Evolutionary conservation across 305 asterid species (phyloP).

Genomic region (Rubia balearica): DNA sequence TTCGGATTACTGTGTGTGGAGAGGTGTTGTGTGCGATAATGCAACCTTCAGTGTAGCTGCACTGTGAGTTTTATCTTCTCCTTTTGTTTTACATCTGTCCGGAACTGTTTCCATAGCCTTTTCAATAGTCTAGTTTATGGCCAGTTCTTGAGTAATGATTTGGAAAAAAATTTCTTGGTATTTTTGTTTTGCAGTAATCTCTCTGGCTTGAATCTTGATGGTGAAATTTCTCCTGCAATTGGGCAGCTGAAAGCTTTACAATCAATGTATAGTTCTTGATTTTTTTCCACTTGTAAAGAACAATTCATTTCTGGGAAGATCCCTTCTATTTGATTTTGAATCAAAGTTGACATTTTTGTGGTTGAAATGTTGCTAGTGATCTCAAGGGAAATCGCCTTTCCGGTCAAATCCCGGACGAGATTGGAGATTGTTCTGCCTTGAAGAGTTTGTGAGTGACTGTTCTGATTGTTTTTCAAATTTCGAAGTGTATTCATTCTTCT

Average conservation of each 20-base stretch:
- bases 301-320: neutral
- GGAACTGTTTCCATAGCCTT: neutral
- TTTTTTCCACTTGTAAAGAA: neutral
- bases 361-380: slow-evolving; percentile 41
- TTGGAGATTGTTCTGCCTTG: slow-evolving; percentile 82
- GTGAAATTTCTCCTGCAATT: slow-evolving; percentile 66
- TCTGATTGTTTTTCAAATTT: neutral
- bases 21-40: slow-evolving; percentile 86
- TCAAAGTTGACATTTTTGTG: neutral
- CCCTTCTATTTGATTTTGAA: neutral
- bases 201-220: slow-evolving; percentile 45
- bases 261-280: slow-evolving; percentile 41
- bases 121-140: neutral
- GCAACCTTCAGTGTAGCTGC: slow-evolving; percentile 79
- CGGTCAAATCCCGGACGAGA: slow-evolving; percentile 97
- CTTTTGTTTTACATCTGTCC: slow-evolving; percentile 8
- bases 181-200: slow-evolving; percentile 29
- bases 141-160: neutral
- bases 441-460: slow-evolving; percentile 39
- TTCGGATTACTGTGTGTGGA: slow-evolving; percentile 88
- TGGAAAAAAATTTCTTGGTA: neutral
- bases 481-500: neutral
- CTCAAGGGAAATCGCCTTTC: slow-evolving; percentile 64
- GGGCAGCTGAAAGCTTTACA: slow-evolving; percentile 68
- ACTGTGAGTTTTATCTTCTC: slow-evolving; percentile 42